Base-by-base conservation (phyloP, 2,329 filamentous ascomycete species). In the Coniochaeta ligniaria region DNA sequence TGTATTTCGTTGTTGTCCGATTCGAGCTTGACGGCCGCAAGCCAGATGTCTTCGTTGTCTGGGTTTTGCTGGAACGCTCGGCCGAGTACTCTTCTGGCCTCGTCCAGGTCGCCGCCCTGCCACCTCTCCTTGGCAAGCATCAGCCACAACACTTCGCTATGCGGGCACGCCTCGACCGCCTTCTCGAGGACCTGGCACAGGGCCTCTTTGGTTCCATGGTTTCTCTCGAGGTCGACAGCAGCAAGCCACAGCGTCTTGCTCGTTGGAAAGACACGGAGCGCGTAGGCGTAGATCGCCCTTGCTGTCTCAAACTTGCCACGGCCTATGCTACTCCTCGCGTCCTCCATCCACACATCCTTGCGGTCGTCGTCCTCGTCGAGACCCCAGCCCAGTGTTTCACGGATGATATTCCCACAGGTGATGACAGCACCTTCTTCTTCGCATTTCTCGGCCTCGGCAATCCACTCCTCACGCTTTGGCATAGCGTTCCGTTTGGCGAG, bases 391-490 rank as follows among this genome's bases (percentile, higher is more conserved):
- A 99, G 83, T 0, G 95, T 99, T 70, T 97, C 92, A 55, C 89
- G 87, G 65, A 99, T 89, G 65, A 99, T 98, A 56, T 91, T 89
- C 63, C 88, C 88, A 70, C 93, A 96, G 0, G 95, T 98, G 47
- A 93, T 79, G 12, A 90, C 80, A 17, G 93, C 92, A 7, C 92
- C 93, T 72, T 98, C 95, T 61, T 91, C 89, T 74, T 99, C 95
- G 70, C 94, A 98, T 64, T 90, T 90, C 73, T 99, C 95, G 0
- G 95, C 96, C 73, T 98, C 92, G 6, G 85, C 82, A 59, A 99
- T 96, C 95, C 95, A 99, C 67, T 97, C 93, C 72, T 99, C 95
- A 45, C 96, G 88, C 74, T 96, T 96, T 43, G 95, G 85, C 96
- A 99, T 99, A 12, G 95, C 94, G 31, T 91, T 93, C 70, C 96